Conservation (phyloP, 768 basidiomycete species). For the Lactarius akahatsu region DNA sequence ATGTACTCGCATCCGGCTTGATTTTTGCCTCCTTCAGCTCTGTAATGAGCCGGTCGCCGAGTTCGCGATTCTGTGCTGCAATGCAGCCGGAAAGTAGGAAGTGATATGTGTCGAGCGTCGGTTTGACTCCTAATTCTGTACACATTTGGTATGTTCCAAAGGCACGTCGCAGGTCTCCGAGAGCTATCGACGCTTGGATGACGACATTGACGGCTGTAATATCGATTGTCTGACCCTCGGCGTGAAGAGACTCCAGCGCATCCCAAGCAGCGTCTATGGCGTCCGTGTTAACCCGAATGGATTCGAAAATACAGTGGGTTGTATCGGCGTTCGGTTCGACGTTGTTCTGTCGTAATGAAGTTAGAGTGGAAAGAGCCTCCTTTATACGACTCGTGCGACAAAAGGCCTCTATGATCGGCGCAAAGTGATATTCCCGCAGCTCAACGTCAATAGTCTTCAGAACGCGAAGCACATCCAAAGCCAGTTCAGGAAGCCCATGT, state of each 20-base stretch:
- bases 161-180: slow-evolving; percentile 72
- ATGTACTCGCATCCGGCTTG: slow-evolving; percentile 58
- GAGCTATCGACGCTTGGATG: slow-evolving; percentile 57
- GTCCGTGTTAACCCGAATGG: slow-evolving; percentile 49
- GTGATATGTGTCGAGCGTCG: slow-evolving; percentile 68
- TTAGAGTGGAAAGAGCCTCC: slow-evolving; percentile 60
- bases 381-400: slow-evolving; percentile 54
- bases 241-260: slow-evolving; percentile 58
- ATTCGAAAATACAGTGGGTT: slow-evolving; percentile 50
- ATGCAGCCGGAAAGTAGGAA: slow-evolving; percentile 66
- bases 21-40: slow-evolving; percentile 63
- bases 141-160: slow-evolving; percentile 72
- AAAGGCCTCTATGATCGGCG: slow-evolving; percentile 74
- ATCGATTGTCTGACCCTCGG: slow-evolving; percentile 53
- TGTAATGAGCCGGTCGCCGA: slow-evolving; percentile 64
- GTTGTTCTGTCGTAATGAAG: slow-evolving; percentile 55
- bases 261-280: slow-evolving; percentile 64
- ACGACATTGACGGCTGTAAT: slow-evolving; percentile 62
- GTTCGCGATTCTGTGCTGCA: slow-evolving; percentile 53
- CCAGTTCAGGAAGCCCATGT: slow-evolving; percentile 67
- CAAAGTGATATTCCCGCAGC: slow-evolving; percentile 71
- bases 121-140: slow-evolving; percentile 51
- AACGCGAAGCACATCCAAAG: slow-evolving; percentile 58
- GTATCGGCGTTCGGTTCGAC: slow-evolving; percentile 54
- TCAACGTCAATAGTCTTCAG: slow-evolving; percentile 49